A percentile compares a stretch with the other conserved stretches of the same genome.
These are phyloP conservation scores for Cucumis melo DNA, from an alignment of 306 rosid genomes.

Conservation along the genomic window DNA sequence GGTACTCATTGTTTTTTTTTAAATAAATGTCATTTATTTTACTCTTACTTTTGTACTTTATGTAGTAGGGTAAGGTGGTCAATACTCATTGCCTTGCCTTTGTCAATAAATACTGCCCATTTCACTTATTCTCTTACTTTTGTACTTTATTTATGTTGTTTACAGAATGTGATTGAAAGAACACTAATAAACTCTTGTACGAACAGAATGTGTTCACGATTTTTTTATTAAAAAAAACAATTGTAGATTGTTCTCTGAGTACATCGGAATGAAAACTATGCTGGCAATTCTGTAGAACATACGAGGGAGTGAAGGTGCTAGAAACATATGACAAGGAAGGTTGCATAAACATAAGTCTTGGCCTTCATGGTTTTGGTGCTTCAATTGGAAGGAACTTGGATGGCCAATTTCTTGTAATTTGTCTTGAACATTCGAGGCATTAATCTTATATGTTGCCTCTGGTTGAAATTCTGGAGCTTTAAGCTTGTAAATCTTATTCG, in stretches of 20 bases:
- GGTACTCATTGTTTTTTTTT: no score
- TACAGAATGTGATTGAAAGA: no score
- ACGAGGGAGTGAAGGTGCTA: slow-evolving; percentile 49
- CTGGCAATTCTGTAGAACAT: slow-evolving; percentile 61
- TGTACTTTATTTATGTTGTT: no score
- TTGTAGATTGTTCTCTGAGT: slow-evolving; percentile 65
- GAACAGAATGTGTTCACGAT: no score
- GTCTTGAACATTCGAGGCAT: slow-evolving; percentile 70
- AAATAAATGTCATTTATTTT: no score
- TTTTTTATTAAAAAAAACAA: no score
- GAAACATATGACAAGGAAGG: slow-evolving; percentile 65
- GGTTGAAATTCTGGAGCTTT: slow-evolving; percentile 6
- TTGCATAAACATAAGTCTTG: slow-evolving; percentile 29
- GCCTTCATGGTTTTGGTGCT: slow-evolving; percentile 59
- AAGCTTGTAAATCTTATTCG: slow-evolving; percentile 4
- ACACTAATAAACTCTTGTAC: no score
- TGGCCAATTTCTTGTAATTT: slow-evolving; percentile 58
- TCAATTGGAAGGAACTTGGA: slow-evolving; percentile 42
- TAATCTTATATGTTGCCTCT: slow-evolving; percentile 10
- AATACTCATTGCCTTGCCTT: no score
- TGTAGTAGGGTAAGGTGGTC: no score
- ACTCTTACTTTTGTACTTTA: no score
- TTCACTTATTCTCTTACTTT: no score
- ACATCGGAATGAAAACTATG: slow-evolving; percentile 62
- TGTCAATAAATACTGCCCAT: no score